phyloP scores from a whole-genome alignment of 345 rosid genomes.

The Cardamine chenopodiifolia region DNA sequence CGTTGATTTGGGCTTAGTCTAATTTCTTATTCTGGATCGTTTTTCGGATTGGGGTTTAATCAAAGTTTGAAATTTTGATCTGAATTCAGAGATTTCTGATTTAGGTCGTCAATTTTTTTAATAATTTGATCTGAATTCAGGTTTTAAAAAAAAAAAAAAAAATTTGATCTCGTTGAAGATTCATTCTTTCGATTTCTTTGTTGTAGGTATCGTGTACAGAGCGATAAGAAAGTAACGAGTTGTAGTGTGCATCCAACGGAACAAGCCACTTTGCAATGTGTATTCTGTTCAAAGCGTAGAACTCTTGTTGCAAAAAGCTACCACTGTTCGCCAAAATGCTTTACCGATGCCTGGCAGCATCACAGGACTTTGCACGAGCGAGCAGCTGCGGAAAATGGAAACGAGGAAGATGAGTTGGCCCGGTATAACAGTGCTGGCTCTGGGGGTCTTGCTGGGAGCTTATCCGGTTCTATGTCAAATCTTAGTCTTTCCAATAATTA shows the following conservation, averaged over 20 bases:
- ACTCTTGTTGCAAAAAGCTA: constrained; percentile 80
- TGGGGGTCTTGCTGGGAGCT: constrained; percentile 57
- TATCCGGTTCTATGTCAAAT: constrained; percentile 71
- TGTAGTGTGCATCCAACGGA: constrained; percentile 97
- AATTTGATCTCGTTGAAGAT: background rate
- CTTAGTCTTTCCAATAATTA: constrained; percentile 63
- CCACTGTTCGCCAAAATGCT: constrained; percentile 93
- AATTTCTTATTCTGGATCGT: background rate
- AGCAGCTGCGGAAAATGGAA: constrained; percentile 86
- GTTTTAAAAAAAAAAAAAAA: no score
- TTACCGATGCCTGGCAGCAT: constrained; percentile 98
- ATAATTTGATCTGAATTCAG: background rate
- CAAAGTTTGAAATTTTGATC: background rate
- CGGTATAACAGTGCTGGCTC: constrained; percentile 75
- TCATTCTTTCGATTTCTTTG: background rate
- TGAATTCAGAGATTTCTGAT: background rate
- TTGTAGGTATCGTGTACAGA: constrained; percentile 90
- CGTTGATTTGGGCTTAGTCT: background rate
- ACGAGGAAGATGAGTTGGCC: constrained; percentile 84
- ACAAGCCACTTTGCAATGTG: constrained; percentile 91
- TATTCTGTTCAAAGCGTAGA: constrained; percentile 88
- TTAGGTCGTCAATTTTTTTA: background rate
- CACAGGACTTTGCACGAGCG: constrained; percentile 94
- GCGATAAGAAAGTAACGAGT: constrained; percentile 83
- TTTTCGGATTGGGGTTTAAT: constrained; percentile 20